phyloP scores from a whole-genome alignment of 1,284 basidiomycete species.

The Ganoderma leucocontextum region DNA sequence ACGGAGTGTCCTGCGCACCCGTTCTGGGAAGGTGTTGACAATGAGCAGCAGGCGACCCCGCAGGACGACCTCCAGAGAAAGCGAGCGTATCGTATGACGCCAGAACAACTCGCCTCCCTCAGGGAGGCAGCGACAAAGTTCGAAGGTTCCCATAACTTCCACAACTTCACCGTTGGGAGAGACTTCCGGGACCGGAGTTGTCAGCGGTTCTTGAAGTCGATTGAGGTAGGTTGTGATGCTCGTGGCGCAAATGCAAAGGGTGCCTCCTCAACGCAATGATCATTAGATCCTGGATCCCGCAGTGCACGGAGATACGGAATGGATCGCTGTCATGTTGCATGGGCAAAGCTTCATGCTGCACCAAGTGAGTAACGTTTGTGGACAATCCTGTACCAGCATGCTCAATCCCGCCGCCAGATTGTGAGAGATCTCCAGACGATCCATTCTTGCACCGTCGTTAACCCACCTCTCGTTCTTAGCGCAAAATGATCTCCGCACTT shows the following conservation, averaged over 20 bases:
- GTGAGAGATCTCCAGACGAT: slow-evolving; percentile 25
- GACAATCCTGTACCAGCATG: not conserved
- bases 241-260: too few relatives aligned
- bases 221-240: slow-evolving; percentile 64
- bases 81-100: slow-evolving; percentile 70
- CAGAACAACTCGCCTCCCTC: slow-evolving; percentile 64
- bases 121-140: slow-evolving; percentile 69
- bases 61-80: slow-evolving; percentile 70
- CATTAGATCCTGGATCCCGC: slow-evolving; percentile 78
- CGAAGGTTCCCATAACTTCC: slow-evolving; percentile 92
- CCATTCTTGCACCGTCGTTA: not conserved
- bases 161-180: slow-evolving; percentile 95
- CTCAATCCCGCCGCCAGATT: slow-evolving; percentile 34
- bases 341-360: slow-evolving; percentile 99
- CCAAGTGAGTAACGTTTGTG: slow-evolving; percentile 63
- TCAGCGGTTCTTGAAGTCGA: slow-evolving; percentile 85
- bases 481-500: slow-evolving; percentile 96
- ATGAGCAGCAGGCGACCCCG: slow-evolving; percentile 47
- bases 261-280: not conserved
- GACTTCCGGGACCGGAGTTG: slow-evolving; percentile 86
- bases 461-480: slow-evolving; percentile 54
- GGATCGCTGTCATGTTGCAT: slow-evolving; percentile 94
- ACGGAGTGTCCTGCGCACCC: slow-evolving; percentile 40
- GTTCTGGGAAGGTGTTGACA: slow-evolving; percentile 54
- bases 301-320: slow-evolving; percentile 92